A percentile compares a stretch with the other conserved stretches of the same genome.
These are phyloP conservation scores for Trichosanthes cucumerina DNA, from an alignment of 306 rosid species.

Conservation along the genomic window DNA sequence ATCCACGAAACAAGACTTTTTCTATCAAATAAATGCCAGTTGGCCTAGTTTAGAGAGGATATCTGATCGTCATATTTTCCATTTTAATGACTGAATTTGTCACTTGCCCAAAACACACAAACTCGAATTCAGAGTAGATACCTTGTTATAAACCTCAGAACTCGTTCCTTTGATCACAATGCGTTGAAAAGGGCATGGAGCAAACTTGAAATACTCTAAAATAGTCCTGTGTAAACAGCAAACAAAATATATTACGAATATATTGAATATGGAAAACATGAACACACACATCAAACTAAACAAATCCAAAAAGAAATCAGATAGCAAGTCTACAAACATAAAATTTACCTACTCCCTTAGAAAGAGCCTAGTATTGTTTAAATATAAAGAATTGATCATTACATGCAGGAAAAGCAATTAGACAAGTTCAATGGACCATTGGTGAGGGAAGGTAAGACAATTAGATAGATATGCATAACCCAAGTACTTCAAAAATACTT, in stretches of 20 bases:
- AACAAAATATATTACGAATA: not conserved
- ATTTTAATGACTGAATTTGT: not conserved
- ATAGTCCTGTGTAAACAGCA: slow-evolving; percentile 42
- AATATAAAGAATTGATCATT: not conserved
- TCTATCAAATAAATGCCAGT: not conserved
- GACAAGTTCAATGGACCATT: not conserved
- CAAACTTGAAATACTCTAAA: slow-evolving; percentile 53
- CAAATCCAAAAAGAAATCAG: not conserved
- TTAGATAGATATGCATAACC: not conserved
- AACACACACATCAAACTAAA: not conserved
- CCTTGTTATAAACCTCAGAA: slow-evolving; percentile 25
- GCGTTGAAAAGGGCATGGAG: slow-evolving; percentile 81
- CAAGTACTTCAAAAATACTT: not conserved
- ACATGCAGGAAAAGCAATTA: not conserved
- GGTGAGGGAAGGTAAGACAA: not conserved
- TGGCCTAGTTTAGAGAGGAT: not conserved
- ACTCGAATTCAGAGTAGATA: slow-evolving; percentile 14
- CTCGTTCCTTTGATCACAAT: slow-evolving; percentile 21
- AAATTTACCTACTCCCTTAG: not conserved
- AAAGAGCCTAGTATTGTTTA: not conserved
- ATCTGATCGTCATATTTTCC: not conserved
- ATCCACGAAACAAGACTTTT: not conserved
- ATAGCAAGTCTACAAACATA: not conserved
- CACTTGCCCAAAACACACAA: not conserved
- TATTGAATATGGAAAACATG: not conserved